These are phyloP conservation scores for Ophiostoma ulmi DNA, from an alignment of 2,329 filamentous ascomycete species.

Conservation along the genomic window DNA sequence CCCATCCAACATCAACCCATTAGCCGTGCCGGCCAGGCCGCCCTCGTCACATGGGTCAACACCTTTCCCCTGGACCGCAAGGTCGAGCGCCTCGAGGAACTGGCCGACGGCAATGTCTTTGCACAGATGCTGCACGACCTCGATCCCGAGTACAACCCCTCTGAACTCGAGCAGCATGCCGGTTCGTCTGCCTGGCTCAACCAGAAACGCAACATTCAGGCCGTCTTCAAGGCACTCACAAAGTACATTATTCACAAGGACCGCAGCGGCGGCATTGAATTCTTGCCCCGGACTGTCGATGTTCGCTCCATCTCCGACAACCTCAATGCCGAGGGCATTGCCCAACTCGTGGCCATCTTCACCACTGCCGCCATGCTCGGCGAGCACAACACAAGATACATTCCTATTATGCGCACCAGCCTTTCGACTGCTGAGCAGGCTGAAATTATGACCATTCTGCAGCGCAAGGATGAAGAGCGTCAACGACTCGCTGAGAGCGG, in stretches of 20 bases:
- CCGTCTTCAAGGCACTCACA: constrained; percentile 78
- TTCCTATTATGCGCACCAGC: constrained; percentile 33
- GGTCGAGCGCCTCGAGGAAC: constrained; percentile 47
- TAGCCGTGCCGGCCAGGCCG: constrained; percentile 44
- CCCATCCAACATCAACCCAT: constrained; percentile 33
- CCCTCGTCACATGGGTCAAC: constrained; percentile 54
- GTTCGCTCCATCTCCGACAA: constrained; percentile 28
- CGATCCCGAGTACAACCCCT: constrained; percentile 52
- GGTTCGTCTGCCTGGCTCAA: constrained; percentile 43
- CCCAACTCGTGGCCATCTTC: constrained; percentile 34
- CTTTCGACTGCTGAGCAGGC: constrained; percentile 38
- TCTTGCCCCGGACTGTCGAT: constrained; percentile 28
- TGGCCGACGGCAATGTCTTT: constrained; percentile 51
- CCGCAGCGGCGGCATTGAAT: constrained; percentile 27
- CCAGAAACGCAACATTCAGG: constrained; percentile 89
- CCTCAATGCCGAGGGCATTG: constrained; percentile 27
- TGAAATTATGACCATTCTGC: constrained; percentile 46
- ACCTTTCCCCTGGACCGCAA: constrained; percentile 43
- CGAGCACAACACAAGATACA: constrained; percentile 32
- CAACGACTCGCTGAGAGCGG: constrained; percentile 25
- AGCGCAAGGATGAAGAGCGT: constrained; percentile 44
- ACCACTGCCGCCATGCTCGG: constrained; percentile 37
- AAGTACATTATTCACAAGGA: constrained; percentile 54
- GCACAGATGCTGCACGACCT: constrained; percentile 54
- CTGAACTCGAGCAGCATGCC: constrained; percentile 47